These are phyloP conservation scores for Pythium monospermum DNA, from an alignment of 352 stramenopile species.

Conservation along the genomic window DNA sequence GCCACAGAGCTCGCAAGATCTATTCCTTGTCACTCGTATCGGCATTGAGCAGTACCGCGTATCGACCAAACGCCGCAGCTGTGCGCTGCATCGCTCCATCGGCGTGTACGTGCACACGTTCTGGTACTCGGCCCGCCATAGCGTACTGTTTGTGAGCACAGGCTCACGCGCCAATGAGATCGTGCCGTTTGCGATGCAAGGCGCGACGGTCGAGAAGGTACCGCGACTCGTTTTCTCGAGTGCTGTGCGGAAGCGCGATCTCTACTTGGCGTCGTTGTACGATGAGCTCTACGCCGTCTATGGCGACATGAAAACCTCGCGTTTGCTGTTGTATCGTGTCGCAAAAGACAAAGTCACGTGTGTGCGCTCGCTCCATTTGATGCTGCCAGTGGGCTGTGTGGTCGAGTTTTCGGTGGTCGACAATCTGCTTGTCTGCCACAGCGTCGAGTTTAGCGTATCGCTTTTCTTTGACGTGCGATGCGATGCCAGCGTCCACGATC, in stretches of 20 bases:
- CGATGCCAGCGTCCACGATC: constrained; percentile 44
- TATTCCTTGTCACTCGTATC: constrained; percentile 70
- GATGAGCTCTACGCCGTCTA: constrained; percentile 64
- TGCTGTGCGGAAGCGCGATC: constrained; percentile 39
- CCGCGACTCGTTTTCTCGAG: constrained; percentile 69
- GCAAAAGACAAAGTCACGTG: constrained; percentile 56
- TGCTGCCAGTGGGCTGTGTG: constrained; percentile 51
- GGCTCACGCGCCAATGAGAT: constrained; percentile 76
- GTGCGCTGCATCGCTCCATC: constrained; percentile 49
- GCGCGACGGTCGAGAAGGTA: constrained; percentile 56
- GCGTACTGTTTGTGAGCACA: constrained; percentile 63
- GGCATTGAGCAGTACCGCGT: constrained; percentile 77
- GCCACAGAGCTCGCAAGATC: constrained; percentile 50
- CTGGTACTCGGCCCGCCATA: constrained; percentile 62
- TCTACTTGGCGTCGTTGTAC: constrained; percentile 69
- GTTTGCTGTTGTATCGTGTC: constrained; percentile 75
- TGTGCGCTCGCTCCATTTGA: constrained; percentile 66
- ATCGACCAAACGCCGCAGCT: constrained; percentile 49
- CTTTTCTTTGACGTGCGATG: constrained; percentile 80
- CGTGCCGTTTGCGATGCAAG: constrained; percentile 60
- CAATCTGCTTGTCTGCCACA: constrained; percentile 80
- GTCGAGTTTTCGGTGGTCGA: constrained; percentile 77
- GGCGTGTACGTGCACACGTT: constrained; percentile 62
- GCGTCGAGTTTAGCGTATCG: constrained; percentile 72
- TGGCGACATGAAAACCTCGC: constrained; percentile 42